Percentiles rank a stretch among this genome's conserved stretches.
phyloP scores from a whole-genome alignment of 768 basidiomycete genomes.

The Amanita exitialis region DNA sequence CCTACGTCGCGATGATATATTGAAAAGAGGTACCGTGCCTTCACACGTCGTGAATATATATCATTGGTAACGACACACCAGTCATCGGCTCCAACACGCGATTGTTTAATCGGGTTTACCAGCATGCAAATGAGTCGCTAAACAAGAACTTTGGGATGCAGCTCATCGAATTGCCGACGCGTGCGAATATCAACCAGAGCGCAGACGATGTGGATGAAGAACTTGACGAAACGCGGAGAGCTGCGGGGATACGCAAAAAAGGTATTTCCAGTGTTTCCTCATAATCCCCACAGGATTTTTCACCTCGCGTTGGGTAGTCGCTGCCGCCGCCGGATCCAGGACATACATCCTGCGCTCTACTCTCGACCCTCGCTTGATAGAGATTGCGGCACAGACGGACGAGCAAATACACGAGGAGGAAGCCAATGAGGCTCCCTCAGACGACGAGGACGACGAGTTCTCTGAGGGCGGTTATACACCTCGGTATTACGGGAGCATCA shows the following conservation, averaged over 20 bases:
- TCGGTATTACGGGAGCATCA: conserved; percentile 53
- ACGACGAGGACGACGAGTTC: conserved; percentile 23
- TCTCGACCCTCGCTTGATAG: conserved; percentile 53
- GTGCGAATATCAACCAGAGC: conserved; percentile 36
- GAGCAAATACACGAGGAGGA: conserved; percentile 43
- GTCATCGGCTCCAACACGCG: conserved; percentile 25
- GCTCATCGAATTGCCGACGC: conserved; percentile 56
- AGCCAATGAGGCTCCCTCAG: conserved; percentile 7
- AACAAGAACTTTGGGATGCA: conserved; percentile 64
- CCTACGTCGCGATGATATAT: conserved; percentile 62
- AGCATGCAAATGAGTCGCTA: conserved; percentile 47
- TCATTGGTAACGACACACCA: conserved; percentile 3
- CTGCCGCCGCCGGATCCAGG: conserved; percentile 53
- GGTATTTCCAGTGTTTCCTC: conserved; percentile 21
- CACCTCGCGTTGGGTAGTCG: conserved; percentile 19
- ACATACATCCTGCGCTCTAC: conserved; percentile 77
- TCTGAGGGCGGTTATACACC: conserved; percentile 15
- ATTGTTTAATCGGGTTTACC: conserved; percentile 48
- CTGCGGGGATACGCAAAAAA: conserved; percentile 48
- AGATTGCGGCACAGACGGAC: conserved; percentile 45
- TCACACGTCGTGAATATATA: neutral
- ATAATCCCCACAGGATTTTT: neutral
- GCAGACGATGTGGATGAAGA: conserved; percentile 26
- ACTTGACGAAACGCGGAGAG: conserved; percentile 29
- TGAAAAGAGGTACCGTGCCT: conserved; percentile 48